Conservation (phyloP, 768 basidiomycete genomes). For the Cubamyces lactineus region DNA sequence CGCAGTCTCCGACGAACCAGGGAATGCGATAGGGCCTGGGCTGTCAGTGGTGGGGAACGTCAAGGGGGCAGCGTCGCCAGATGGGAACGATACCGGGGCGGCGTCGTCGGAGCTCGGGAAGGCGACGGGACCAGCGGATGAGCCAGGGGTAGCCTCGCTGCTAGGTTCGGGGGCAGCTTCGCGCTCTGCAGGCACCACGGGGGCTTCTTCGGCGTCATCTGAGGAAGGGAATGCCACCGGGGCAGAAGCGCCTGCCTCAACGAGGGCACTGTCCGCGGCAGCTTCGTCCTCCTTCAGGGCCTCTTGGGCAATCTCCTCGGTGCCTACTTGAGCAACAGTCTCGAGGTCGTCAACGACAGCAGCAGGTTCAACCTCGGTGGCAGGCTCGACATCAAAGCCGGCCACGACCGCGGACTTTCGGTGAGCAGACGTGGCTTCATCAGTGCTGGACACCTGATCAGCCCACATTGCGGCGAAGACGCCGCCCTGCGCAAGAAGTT, state of each 20-base stretch:
- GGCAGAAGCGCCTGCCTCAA: constrained; percentile 11
- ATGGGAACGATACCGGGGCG: constrained; percentile 34
- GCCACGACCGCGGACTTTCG: constrained; percentile 43
- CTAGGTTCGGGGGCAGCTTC: constrained; percentile 20
- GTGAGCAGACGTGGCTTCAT: constrained; percentile 47
- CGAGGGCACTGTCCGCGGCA: constrained; percentile 19
- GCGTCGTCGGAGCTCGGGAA: constrained; percentile 37
- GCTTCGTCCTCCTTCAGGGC: constrained; percentile 28
- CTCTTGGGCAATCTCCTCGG: constrained; percentile 33
- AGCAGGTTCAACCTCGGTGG: constrained; percentile 13
- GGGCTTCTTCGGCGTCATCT: constrained; percentile 15
- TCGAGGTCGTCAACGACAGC: constrained; percentile 16
- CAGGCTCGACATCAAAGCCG: constrained; percentile 47
- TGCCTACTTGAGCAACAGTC: constrained; percentile 18
- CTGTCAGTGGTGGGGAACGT: constrained; percentile 40
- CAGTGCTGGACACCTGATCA: constrained; percentile 72
- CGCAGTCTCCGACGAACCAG: constrained; percentile 35
- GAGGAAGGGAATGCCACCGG: constrained; percentile 26
- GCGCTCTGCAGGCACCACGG: constrained; percentile 16
- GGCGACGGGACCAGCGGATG: constrained; percentile 26
- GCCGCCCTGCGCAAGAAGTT: constrained; percentile 72
- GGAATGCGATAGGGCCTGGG: constrained; percentile 37
- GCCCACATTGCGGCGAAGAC: constrained; percentile 89
- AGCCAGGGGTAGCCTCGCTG: constrained; percentile 20
- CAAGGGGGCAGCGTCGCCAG: constrained; percentile 32